Percentiles rank a stretch among this genome's conserved stretches.
These are phyloP conservation scores for Mycotypha africana DNA, from an alignment of 371 early-diverging fungal genomes.

Conservation along the genomic window DNA sequence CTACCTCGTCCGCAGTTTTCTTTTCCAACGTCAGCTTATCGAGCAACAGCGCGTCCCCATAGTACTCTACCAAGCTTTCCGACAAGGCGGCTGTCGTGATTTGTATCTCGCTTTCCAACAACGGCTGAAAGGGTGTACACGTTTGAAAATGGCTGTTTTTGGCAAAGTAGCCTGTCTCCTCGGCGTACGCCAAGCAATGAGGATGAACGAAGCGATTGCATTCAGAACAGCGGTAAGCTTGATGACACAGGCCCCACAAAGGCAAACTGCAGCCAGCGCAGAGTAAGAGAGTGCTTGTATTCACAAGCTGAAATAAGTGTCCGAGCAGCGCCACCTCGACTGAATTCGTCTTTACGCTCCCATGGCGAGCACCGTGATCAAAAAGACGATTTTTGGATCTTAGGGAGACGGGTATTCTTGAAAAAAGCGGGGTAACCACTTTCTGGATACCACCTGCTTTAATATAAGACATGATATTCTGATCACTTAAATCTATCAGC, in stretches of 20 bases:
- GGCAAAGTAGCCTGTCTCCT: constrained; percentile 1
- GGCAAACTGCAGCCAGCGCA: constrained; percentile 49
- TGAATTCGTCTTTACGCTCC: constrained; percentile 13
- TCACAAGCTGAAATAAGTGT: constrained; percentile 50
- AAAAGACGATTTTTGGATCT: constrained; percentile 15
- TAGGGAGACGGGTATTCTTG: constrained; percentile 21
- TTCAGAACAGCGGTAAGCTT: constrained; percentile 46
- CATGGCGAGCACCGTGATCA: constrained; percentile 5
- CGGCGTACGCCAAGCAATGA: constrained; percentile 27
- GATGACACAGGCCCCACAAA: constrained; percentile 52
- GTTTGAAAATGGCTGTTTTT: constrained; percentile 7
- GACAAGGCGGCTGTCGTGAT: constrained; percentile 15
- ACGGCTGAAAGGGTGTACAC: constrained; percentile 23
- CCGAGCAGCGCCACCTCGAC: constrained; percentile 18
- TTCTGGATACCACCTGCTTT: constrained; percentile 43
- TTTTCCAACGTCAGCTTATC: constrained; percentile 13
- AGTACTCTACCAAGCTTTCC: constrained; percentile 12
- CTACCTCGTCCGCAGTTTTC: constrained; percentile 34
- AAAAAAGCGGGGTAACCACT: constrained; percentile 42
- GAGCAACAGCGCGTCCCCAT: constrained; percentile 21
- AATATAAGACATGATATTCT: constrained; percentile 34
- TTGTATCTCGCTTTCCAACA: constrained; percentile 26
- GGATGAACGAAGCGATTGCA: constrained; percentile 51
- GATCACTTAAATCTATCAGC: constrained; percentile 19
- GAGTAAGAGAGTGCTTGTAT: constrained; percentile 46